phyloP scores from a whole-genome alignment of 495 filamentous ascomycete species.

The Chaetomium cochliodes region DNA sequence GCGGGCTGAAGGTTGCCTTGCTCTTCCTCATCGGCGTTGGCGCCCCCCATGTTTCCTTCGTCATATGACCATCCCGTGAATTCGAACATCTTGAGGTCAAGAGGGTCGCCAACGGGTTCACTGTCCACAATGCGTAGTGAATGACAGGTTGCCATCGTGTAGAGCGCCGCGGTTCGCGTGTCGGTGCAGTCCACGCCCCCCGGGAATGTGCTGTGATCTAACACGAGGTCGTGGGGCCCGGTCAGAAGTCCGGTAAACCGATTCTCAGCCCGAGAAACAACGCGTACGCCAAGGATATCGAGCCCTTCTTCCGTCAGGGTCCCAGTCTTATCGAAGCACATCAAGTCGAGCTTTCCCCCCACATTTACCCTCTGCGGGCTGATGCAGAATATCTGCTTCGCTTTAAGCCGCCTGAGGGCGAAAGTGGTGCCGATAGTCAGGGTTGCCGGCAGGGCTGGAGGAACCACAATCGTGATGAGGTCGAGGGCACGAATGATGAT shows the following conservation, averaged over 20 bases:
- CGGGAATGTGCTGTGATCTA: slow-evolving; percentile 52
- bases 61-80: slow-evolving; percentile 93
- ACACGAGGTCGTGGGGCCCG: slow-evolving; percentile 53
- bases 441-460: slow-evolving; percentile 94
- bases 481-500: slow-evolving; percentile 92
- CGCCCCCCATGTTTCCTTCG: slow-evolving; percentile 67
- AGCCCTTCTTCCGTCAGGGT: slow-evolving; percentile 96
- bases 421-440: slow-evolving; percentile 96
- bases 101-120: slow-evolving; percentile 87
- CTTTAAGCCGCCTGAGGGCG: slow-evolving; percentile 79
- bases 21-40: slow-evolving; percentile 60
- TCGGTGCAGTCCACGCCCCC: slow-evolving; percentile 60
- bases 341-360: slow-evolving; percentile 88
- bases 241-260: slow-evolving; percentile 51
- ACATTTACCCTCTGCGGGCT: slow-evolving; percentile 96
- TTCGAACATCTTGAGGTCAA: slow-evolving; percentile 98
- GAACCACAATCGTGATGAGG: slow-evolving; percentile 96
- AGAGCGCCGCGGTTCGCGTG: slow-evolving; percentile 67
- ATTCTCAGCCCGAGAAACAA: slow-evolving; percentile 62
- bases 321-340: slow-evolving; percentile 99
- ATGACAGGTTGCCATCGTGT: slow-evolving; percentile 98
- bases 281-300: slow-evolving; percentile 85
- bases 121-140: slow-evolving; percentile 82
- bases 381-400: slow-evolving; percentile 92
- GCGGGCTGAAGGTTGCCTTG: slow-evolving; percentile 71